phyloP scores from a whole-genome alignment of 2,329 filamentous ascomycete genomes.

The Aspergillus vadensis region DNA sequence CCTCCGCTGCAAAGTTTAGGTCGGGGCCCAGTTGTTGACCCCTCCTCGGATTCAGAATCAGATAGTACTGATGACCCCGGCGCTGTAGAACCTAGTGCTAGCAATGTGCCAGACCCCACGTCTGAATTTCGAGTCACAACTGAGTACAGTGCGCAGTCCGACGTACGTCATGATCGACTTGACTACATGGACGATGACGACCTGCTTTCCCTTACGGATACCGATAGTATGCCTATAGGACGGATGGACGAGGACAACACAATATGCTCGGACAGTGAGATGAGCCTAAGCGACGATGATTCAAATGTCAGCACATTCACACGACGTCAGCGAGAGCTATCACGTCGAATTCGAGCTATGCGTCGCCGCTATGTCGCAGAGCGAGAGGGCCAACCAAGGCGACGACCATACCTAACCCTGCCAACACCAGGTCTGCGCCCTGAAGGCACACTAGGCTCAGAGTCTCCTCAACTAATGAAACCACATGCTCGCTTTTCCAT shows the following conservation, averaged over 20 bases:
- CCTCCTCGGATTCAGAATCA: conserved; percentile 27
- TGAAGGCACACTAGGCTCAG: conserved; percentile 9
- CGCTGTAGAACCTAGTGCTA: conserved; percentile 12
- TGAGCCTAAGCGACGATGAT: conserved; percentile 35
- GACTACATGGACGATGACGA: conserved; percentile 36
- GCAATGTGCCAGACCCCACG: conserved; percentile 21
- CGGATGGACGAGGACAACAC: conserved; percentile 35
- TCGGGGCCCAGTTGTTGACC: conserved; percentile 27
- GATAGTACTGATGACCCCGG: conserved; percentile 25
- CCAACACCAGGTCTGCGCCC: conserved; percentile 12
- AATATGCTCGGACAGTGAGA: conserved; percentile 33
- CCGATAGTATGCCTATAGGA: conserved; percentile 28
- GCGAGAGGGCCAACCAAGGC: conserved; percentile 22
- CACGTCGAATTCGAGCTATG: conserved; percentile 28
- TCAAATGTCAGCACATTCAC: conserved; percentile 24
- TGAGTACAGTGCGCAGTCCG: conserved; percentile 41
- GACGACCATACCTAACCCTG: conserved; percentile 21
- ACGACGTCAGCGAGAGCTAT: conserved; percentile 31
- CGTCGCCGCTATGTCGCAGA: conserved; percentile 22
- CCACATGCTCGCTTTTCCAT: conserved; percentile 85
- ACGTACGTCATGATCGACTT: conserved; percentile 15
- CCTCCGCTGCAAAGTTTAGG: conserved; percentile 39
- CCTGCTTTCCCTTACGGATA: conserved; percentile 25
- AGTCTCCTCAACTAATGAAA: conserved; percentile 55
- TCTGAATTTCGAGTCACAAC: conserved; percentile 40